phyloP scores from a whole-genome alignment of 1,284 basidiomycete genomes.

The Fomitopsis palustris region DNA sequence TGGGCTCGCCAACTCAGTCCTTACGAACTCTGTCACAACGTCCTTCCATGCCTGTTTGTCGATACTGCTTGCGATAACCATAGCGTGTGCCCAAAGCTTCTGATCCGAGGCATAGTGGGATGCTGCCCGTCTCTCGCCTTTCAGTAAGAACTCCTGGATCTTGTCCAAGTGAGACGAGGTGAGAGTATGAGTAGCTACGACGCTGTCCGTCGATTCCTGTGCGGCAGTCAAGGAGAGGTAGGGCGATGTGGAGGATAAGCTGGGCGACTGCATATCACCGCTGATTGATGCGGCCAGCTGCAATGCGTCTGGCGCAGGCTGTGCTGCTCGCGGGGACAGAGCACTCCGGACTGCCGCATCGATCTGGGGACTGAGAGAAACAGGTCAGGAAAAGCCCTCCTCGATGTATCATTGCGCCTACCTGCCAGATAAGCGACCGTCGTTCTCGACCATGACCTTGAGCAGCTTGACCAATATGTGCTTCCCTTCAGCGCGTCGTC shows the following conservation, averaged over 20 bases:
- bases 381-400: background rate
- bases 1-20: constrained; percentile 63
- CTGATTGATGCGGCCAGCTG: constrained; percentile 16
- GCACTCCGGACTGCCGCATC: constrained; percentile 64
- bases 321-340: constrained; percentile 56
- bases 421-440: constrained; percentile 83
- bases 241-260: constrained; percentile 20
- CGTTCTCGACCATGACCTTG: constrained; percentile 80
- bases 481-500: constrained; percentile 71
- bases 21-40: constrained; percentile 83
- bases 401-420: constrained; percentile 32
- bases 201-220: constrained; percentile 17
- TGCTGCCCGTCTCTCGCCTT: constrained; percentile 84
- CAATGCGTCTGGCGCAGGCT: constrained; percentile 16
- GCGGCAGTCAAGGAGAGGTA: constrained; percentile 18
- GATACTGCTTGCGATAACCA: constrained; percentile 91
- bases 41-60: constrained; percentile 95
- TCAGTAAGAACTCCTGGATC: constrained; percentile 75
- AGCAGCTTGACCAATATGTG: constrained; percentile 74
- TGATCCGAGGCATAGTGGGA: constrained; percentile 87
- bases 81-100: constrained; percentile 93
- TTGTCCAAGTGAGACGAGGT: constrained; percentile 66
- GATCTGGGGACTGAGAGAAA: constrained; percentile 53
- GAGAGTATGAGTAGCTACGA: constrained; percentile 30
- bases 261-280: constrained; percentile 15